These are phyloP conservation scores for Trichothecium sympodiale DNA, from an alignment of 2,329 filamentous ascomycete genomes.

Conservation along the genomic window DNA sequence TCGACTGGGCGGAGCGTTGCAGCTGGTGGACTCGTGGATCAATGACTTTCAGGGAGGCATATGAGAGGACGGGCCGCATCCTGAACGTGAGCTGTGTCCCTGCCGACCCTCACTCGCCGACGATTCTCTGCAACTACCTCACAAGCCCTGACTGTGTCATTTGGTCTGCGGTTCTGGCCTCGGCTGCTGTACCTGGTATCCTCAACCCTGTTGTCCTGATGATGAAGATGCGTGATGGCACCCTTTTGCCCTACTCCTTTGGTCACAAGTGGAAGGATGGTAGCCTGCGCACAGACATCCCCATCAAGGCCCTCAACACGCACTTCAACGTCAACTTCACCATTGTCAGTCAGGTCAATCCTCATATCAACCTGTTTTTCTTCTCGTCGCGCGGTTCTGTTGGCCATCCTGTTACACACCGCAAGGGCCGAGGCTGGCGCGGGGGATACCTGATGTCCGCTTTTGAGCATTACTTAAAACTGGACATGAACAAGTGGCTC, in stretches of 20 bases:
- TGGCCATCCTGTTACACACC: conserved; percentile 86
- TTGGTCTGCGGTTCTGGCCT: conserved; percentile 92
- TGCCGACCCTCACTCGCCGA: conserved; percentile 83
- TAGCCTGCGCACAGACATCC: conserved; percentile 86
- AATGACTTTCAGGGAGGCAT: conserved; percentile 90
- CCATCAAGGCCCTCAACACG: conserved; percentile 83
- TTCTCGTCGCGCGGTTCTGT: conserved; percentile 90
- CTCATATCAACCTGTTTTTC: conserved; percentile 98
- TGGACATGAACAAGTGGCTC: conserved; percentile 96
- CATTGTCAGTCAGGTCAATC: conserved; percentile 82
- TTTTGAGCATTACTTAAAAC: conserved; percentile 87
- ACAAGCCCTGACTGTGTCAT: conserved; percentile 95
- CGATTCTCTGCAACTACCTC: conserved; percentile 89
- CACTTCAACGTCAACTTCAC: conserved; percentile 99
- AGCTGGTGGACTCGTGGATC: conserved; percentile 88
- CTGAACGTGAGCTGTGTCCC: conserved; percentile 94
- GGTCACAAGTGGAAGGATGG: conserved; percentile 99
- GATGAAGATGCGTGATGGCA: conserved; percentile 73
- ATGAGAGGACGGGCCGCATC: conserved; percentile 84
- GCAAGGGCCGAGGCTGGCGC: conserved; percentile 86
- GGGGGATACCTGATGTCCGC: conserved; percentile 90
- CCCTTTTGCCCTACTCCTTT: conserved; percentile 81
- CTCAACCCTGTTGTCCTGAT: conserved; percentile 89
- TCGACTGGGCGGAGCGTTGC: conserved; percentile 79
- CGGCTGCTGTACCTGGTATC: conserved; percentile 90